Evolutionary conservation across 2,329 filamentous ascomycete genomes (phyloP), one percentile per base, ranked within the genome.

Genomic region (Xylariaceae sp.): DNA sequence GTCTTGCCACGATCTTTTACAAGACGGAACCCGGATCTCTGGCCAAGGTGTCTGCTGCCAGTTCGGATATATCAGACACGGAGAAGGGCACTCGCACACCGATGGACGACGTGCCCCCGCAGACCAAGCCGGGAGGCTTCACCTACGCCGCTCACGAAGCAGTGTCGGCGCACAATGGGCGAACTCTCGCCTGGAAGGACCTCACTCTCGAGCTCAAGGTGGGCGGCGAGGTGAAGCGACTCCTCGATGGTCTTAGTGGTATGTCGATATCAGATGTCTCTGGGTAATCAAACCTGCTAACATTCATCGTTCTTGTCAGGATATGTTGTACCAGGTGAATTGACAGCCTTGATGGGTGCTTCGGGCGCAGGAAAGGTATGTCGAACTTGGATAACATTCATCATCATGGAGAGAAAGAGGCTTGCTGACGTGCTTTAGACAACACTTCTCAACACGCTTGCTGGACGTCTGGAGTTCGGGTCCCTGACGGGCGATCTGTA

Each of bases 401-500:
- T n/a, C n/a, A n/a, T n/a, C n/a, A n/a, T n/a, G n/a, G n/a, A n/a
- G n/a, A n/a, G n/a, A n/a, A n/a, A n/a, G n/a, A n/a, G n/a, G n/a
- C n/a, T 14, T 11, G 11, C 34, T 24, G 35, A 38, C 35, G 9
- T 31, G 18, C 12, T 21, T 33, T 15, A 95, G 62, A 95, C 88
- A 0, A 94, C 88, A 2, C 73, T 95, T 16, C 67, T 95, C 18
- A 85, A 95, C 62, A 85, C 85, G 24, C 73, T 96, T 46, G 88
- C 88, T 26, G 84, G 83, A 42, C 81, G 88, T 57, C 81, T 82
- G 7, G 87, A 83, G 1, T 88, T 90, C 77, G 88, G 88, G 61
- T 81, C 92, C 19, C 85, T 94, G 34, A 78, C 75, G 12, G 89
- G 89, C 35, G 82, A 89, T 52, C 89, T 94, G 79, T 61, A 74